Conservation (phyloP, 805 yeast genomes). For the Yamadazyma paraphyllophila region DNA sequence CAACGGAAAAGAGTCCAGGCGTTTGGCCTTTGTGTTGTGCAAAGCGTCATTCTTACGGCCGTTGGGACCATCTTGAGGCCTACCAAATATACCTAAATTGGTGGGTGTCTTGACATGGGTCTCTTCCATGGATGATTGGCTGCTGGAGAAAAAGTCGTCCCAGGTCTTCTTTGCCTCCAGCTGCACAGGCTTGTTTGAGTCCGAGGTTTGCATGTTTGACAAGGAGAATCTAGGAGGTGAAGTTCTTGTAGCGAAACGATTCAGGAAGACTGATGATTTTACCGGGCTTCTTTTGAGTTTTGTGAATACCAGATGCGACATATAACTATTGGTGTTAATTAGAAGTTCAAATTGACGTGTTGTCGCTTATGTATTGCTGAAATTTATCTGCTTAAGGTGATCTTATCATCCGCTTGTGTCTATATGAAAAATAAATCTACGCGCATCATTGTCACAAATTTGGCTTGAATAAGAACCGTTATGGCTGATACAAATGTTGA, state of each 20-base stretch:
- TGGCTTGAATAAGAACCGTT: no score
- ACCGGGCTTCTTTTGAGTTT: slow-evolving; percentile 1
- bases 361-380: neutral
- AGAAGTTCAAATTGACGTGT: neutral
- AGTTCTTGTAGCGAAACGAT: neutral
- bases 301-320: neutral
- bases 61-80: neutral
- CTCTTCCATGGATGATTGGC: neutral
- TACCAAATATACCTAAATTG: neutral
- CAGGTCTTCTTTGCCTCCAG: neutral
- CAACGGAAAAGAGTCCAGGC: neutral
- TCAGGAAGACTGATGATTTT: neutral
- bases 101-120: neutral
- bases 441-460: neutral
- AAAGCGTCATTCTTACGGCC: neutral
- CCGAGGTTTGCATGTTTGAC: neutral
- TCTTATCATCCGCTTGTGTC: neutral
- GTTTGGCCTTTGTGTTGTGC: no score
- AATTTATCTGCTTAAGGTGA: neutral
- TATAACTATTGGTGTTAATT: neutral
- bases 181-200: neutral
- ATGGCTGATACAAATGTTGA: neutral
- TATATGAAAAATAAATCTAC: neutral
- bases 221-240: neutral
- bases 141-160: slow-evolving; percentile 1